Percentiles rank a stretch among this genome's conserved stretches.
Conservation (phyloP, 345 rosid species). For the Eucalyptus albens region DNA sequence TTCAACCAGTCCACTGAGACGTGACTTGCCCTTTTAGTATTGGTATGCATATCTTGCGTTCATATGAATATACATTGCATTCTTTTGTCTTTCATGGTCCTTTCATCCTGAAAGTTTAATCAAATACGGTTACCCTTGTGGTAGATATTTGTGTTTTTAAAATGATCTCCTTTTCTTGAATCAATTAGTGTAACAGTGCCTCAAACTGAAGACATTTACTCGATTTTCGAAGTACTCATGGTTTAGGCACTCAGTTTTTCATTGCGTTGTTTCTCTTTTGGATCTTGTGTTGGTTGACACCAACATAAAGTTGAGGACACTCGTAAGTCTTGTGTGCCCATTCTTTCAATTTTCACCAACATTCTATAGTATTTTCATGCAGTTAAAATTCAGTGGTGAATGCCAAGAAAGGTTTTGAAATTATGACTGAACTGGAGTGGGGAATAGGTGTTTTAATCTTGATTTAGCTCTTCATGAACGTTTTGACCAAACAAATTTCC, state of each 20-base stretch:
- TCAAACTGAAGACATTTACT: not conserved
- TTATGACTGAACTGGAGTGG: not conserved
- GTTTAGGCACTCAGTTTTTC: not conserved
- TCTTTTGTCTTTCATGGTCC: not conserved
- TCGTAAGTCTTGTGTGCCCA: not conserved
- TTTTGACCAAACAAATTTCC: not conserved
- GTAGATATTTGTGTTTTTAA: not conserved
- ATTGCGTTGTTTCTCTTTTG: not conserved
- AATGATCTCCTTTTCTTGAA: not conserved
- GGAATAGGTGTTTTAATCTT: not conserved
- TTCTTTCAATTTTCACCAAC: not conserved
- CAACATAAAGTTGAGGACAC: not conserved
- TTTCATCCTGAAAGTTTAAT: not conserved
- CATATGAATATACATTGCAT: not conserved
- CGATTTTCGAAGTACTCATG: not conserved
- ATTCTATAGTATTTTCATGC: not conserved
- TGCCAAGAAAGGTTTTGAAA: not conserved
- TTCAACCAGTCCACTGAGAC: not conserved
- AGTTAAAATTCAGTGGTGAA: not conserved
- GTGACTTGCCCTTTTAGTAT: not conserved
- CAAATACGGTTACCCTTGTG: not conserved
- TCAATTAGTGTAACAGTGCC: not conserved
- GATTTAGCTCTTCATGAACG: not conserved
- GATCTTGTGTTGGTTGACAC: not conserved
- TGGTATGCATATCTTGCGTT: not conserved